Percentiles rank a stretch among this genome's conserved stretches.
Conservation (phyloP, 176 grass and related monocot genomes). For the Zea luxurians region DNA sequence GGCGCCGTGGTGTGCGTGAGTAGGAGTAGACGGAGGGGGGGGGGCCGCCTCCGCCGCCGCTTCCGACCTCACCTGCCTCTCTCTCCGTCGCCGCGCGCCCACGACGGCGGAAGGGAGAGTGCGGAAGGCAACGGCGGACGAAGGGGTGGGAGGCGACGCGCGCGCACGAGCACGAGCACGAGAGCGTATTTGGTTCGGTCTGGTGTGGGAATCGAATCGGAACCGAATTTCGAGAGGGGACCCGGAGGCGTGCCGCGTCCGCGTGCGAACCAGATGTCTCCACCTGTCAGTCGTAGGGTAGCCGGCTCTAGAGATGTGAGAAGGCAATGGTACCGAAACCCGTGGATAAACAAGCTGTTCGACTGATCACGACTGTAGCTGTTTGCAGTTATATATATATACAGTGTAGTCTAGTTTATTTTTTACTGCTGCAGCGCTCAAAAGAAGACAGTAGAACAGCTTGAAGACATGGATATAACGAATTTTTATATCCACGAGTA, state of each 20-base stretch:
- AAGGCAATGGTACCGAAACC: too few species aligned
- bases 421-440: too few species aligned
- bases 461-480: too few species aligned
- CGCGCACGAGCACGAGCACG: slow-evolving; percentile 5
- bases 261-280: not conserved
- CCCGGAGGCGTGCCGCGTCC: not conserved
- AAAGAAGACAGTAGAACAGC: too few species aligned
- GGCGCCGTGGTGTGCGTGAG: not conserved
- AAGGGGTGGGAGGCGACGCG: slow-evolving; percentile 24
- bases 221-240: not conserved
- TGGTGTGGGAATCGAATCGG: not conserved
- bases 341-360: too few species aligned
- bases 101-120: not conserved
- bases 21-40: not conserved
- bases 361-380: too few species aligned
- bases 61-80: not conserved
- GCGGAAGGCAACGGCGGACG: not conserved
- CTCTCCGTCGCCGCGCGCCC: not conserved
- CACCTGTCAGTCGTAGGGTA: not conserved
- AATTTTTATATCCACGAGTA: too few species aligned
- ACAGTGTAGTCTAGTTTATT: too few species aligned
- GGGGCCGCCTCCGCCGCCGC: not conserved
- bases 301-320: not conserved
- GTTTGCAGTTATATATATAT: too few species aligned
- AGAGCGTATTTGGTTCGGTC: not conserved